Evolutionary conservation across 129 eudicot genomes (phyloP).

Genomic region (Escallonia herrerae): DNA sequence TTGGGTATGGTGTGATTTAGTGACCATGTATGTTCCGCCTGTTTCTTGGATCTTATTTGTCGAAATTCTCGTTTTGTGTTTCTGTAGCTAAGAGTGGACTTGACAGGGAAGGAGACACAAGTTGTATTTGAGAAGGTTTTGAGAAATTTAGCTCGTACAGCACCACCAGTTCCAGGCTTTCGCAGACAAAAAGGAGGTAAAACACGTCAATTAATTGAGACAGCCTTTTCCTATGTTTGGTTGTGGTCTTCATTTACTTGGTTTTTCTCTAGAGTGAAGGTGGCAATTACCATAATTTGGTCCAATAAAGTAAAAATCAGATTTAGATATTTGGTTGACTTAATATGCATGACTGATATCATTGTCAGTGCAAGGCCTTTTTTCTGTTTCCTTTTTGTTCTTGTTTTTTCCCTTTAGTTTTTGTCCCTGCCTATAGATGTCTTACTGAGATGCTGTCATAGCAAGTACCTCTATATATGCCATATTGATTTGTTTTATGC

Average conservation of each 20-base stretch:
- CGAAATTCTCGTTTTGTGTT: constrained; percentile 9
- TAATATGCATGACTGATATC: no score
- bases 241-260: not conserved
- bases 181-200: constrained; percentile 95
- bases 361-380: no score
- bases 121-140: constrained; percentile 66
- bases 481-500: no score
- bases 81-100: constrained; percentile 74
- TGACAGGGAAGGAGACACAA: constrained; percentile 75
- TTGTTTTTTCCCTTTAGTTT: no score
- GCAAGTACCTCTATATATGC: no score
- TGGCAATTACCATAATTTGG: no score
- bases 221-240: not conserved
- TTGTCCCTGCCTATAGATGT: no score
- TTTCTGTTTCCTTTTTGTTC: no score
- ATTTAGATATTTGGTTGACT: no score
- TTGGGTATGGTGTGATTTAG: not conserved
- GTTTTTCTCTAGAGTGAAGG: no score
- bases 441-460: no score
- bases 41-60: not conserved
- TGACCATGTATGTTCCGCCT: not conserved
- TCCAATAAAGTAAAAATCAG: no score
- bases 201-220: not conserved
- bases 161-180: constrained; percentile 95
- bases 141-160: constrained; percentile 75